phyloP scores from a whole-genome alignment of 257 asterid genomes.

The Mitragyna speciosa region DNA sequence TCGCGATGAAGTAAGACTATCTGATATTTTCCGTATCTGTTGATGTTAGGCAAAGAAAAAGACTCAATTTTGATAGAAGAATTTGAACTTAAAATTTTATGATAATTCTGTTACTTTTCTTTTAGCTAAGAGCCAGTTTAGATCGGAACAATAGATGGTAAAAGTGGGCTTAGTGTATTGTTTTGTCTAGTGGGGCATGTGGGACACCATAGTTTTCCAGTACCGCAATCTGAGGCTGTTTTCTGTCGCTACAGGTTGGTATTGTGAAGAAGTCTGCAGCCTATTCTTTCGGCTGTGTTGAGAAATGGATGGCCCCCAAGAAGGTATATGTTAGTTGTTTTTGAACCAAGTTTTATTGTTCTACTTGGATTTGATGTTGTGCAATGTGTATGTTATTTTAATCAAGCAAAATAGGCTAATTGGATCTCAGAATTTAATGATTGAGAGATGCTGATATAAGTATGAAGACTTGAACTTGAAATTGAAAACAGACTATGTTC shows the following conservation, averaged over 20 bases:
- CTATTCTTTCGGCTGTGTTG: conserved; percentile 43
- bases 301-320: conserved; percentile 81
- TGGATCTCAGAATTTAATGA: background rate
- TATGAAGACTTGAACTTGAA: background rate
- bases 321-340: conserved; percentile 43
- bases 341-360: too few species aligned
- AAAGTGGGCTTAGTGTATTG: background rate
- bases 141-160: background rate
- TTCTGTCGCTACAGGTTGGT: conserved; percentile 54
- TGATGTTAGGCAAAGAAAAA: background rate
- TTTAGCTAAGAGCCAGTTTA: background rate
- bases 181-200: background rate
- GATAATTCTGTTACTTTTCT: background rate
- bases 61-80: too few species aligned
- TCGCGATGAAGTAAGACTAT: conserved; percentile 68
- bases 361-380: background rate
- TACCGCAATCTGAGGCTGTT: background rate
- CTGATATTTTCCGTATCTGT: background rate
- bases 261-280: conserved; percentile 69
- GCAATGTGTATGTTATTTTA: background rate
- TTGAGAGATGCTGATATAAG: background rate
- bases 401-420: background rate
- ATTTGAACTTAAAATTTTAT: background rate
- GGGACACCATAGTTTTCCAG: background rate
- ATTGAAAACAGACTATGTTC: background rate